phyloP scores from a whole-genome alignment of 192 early-diverging fungal genomes.

The Coemansia sp. region DNA sequence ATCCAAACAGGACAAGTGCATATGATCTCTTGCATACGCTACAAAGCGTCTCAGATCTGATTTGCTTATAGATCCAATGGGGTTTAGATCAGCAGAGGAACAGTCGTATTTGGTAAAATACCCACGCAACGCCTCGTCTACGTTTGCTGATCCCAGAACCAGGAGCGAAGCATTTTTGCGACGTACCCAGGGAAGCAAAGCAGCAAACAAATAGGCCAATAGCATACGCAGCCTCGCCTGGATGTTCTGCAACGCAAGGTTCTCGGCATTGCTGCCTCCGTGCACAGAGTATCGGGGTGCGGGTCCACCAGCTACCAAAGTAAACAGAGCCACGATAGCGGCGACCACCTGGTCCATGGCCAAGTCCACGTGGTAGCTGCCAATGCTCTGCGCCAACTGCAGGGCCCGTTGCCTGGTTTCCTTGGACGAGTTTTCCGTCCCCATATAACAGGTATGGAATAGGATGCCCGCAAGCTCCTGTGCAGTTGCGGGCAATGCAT shows the following conservation, averaged over 20 bases:
- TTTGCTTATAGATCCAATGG: slow-evolving; percentile 94
- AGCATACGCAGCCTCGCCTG: slow-evolving; percentile 96
- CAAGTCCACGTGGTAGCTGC: slow-evolving; percentile 89
- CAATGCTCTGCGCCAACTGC: slow-evolving; percentile 75
- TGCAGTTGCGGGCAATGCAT: slow-evolving; percentile 65
- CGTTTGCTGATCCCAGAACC: slow-evolving; percentile 95
- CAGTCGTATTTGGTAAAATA: slow-evolving; percentile 99
- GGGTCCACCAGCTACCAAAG: slow-evolving; percentile 67
- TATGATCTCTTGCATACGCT: slow-evolving; percentile 61
- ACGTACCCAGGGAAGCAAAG: slow-evolving; percentile 90
- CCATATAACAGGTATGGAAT: slow-evolving; percentile 97
- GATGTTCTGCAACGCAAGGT: slow-evolving; percentile 95
- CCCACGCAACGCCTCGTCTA: slow-evolving; percentile 94
- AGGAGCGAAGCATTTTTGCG: slow-evolving; percentile 65
- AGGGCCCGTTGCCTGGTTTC: slow-evolving; percentile 85
- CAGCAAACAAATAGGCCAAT: slow-evolving; percentile 91
- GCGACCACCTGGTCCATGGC: slow-evolving; percentile 83
- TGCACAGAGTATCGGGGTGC: slow-evolving; percentile 77
- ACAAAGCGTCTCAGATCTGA: slow-evolving; percentile 84
- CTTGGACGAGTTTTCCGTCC: slow-evolving; percentile 81
- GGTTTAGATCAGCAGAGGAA: slow-evolving; percentile 94
- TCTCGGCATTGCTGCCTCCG: slow-evolving; percentile 84
- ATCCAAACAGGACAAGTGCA: slow-evolving; percentile 67
- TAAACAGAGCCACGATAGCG: slow-evolving; percentile 75
- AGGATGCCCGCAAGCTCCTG: slow-evolving; percentile 81